Conservation (phyloP, 2,329 filamentous ascomycete genomes). For the Lojkania enalia region DNA sequence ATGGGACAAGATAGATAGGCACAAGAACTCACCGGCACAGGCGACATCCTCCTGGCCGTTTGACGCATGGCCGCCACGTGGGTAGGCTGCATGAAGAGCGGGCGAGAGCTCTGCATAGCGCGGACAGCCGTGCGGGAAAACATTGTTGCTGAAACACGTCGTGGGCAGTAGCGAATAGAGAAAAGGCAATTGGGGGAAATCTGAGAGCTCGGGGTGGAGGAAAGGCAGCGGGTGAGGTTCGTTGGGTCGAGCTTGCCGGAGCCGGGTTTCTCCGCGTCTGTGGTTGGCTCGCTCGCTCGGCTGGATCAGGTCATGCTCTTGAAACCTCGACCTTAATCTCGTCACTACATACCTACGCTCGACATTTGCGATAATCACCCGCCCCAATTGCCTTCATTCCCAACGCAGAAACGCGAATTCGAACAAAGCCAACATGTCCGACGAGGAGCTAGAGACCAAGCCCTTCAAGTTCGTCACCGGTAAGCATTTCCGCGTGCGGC, state of each 20-base stretch:
- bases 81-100: constrained; percentile 45
- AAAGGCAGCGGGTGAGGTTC: no score
- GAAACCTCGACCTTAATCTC: constrained; percentile 7
- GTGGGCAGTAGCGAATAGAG: no score
- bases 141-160: no score
- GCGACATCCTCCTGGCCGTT: constrained; percentile 52
- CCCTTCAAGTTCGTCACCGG: constrained; percentile 99
- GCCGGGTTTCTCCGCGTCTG: constrained; percentile 10
- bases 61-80: constrained; percentile 45
- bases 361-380: constrained; percentile 18
- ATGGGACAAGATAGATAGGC: no score
- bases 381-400: no score
- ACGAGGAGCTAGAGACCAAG: constrained; percentile 85
- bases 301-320: no score
- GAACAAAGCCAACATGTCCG: constrained; percentile 76
- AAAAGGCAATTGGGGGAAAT: no score
- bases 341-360: neutral
- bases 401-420: no score
- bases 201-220: constrained; percentile 36
- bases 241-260: constrained; percentile 1
- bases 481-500: no score
- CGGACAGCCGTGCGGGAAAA: constrained; percentile 45
- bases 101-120: constrained; percentile 47
- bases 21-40: constrained; percentile 69
- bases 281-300: no score